phyloP scores from a whole-genome alignment of 495 filamentous ascomycete genomes.

The Aspergillus carlsbadensis region DNA sequence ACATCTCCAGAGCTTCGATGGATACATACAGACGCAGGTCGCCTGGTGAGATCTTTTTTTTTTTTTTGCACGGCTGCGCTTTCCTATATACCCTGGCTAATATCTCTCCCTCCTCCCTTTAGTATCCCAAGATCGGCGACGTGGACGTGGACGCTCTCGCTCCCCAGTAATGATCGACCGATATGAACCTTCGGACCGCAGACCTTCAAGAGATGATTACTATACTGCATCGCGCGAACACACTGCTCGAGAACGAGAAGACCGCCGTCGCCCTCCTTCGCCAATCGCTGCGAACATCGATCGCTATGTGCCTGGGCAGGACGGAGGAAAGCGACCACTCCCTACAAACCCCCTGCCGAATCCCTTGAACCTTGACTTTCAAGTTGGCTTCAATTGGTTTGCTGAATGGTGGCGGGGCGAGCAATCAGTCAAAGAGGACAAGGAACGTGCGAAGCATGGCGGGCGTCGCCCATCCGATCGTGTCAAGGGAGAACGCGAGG shows the following conservation, averaged over 20 bases:
- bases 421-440: constrained; percentile 82
- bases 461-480: constrained; percentile 69
- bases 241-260: constrained; percentile 61
- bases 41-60: constrained; percentile 43
- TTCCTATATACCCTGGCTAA: too few relatives aligned
- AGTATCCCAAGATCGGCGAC: constrained; percentile 51
- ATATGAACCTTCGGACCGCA: constrained; percentile 64
- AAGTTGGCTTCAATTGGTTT: constrained; percentile 95
- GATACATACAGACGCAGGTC: constrained; percentile 52
- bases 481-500: constrained; percentile 72
- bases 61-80: too few relatives aligned
- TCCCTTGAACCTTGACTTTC: constrained; percentile 80
- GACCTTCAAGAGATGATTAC: constrained; percentile 47
- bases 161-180: constrained; percentile 71
- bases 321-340: constrained; percentile 55
- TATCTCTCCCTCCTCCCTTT: too few relatives aligned
- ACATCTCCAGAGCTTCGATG: constrained; percentile 25
- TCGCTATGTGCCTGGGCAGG: constrained; percentile 91
- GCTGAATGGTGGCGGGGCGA: constrained; percentile 95
- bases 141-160: constrained; percentile 60
- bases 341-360: constrained; percentile 73
- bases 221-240: constrained; percentile 63
- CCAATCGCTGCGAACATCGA: constrained; percentile 77
- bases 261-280: constrained; percentile 63
- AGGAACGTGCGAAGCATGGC: constrained; percentile 73